Evolutionary conservation across 768 basidiomycete genomes (phyloP).

Genomic region (Phylloporus sp.): DNA sequence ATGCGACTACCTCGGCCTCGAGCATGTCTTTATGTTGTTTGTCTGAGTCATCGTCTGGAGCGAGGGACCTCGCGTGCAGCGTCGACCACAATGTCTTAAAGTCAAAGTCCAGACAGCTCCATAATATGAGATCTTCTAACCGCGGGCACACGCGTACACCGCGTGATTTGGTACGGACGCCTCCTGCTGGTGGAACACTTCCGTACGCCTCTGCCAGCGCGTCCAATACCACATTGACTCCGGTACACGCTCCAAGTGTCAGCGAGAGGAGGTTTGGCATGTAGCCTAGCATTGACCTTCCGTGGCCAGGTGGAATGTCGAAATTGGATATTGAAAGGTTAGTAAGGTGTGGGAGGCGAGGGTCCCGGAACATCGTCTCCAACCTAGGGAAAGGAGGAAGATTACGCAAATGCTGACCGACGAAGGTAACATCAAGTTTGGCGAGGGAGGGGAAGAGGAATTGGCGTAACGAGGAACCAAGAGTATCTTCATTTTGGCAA

Average conservation of each 20-base stretch:
- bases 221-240: constrained; percentile 39
- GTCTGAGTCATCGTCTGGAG: constrained; percentile 13
- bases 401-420: constrained; percentile 27
- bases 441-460: constrained; percentile 43
- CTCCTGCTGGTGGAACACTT: constrained; percentile 9
- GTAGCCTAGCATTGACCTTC: constrained; percentile 46
- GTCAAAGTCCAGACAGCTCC: constrained; percentile 46
- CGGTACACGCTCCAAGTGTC: constrained; percentile 44
- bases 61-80: constrained; percentile 33
- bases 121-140: constrained; percentile 48
- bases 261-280: constrained; percentile 47
- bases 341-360: constrained; percentile 48
- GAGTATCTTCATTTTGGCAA: constrained; percentile 38
- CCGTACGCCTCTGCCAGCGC: constrained; percentile 39
- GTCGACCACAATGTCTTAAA: constrained; percentile 35
- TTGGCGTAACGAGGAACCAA: constrained; percentile 38
- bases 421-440: constrained; percentile 42
- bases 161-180: constrained; percentile 17
- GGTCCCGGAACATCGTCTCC: constrained; percentile 54
- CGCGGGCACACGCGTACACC: constrained; percentile 48
- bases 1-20: constrained; percentile 21
- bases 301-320: constrained; percentile 37
- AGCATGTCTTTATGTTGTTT: constrained; percentile 8
- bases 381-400: constrained; percentile 42
- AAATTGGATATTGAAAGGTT: constrained; percentile 49